Evolutionary conservation across 371 early-diverging fungal genomes (phyloP), one percentile per base, ranked within the genome.

Genomic region (Parasitella parasitica): DNA sequence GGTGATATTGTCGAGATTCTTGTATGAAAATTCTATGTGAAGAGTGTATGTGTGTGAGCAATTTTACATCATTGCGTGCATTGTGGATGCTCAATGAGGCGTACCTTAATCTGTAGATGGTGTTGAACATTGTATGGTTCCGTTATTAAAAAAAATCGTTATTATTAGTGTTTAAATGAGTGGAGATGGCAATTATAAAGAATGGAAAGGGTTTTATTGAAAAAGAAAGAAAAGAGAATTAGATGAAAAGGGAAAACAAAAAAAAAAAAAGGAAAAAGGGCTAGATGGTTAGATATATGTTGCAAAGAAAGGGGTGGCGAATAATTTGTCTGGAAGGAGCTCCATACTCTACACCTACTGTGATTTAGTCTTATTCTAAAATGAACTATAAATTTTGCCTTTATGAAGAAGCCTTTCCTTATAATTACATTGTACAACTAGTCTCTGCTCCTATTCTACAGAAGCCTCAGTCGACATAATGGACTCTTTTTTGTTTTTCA

Each of bases 21-120:
- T 75, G 67, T 32, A 73, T 69, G 9, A 66, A 64, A 16, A 78
- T 56, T 61, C 78, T 78, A 41, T 41, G 15, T 7, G 18, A 3
- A 6, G 15, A 12, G 15, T 3, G 6, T 1, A 36, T 49, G 18
- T 20, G 41, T 5, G 49, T 16, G 18, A 13, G 24, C 27, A 3
- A 46, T 57, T n/a, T n/a, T n/a, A 18, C n/a, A 50, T 12, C 12
- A 43, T 22, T 27, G 16, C n/a, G n/a, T n/a, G n/a, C n/a, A n/a
- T n/a, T n/a, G n/a, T n/a, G n/a, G n/a, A n/a, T n/a, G n/a, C n/a
- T n/a, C n/a, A n/a, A n/a, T n/a, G n/a, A n/a, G n/a, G n/a, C n/a
- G 16, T 51, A 65, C 66, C 60, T 65, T 55, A 65, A 50, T 39
- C 52, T 53, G 26, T 65, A 65, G n/a, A 65, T 59, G 24, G 51